These are phyloP conservation scores for Colletotrichum sp. DNA, from an alignment of 2,329 filamentous ascomycete species.

Conservation along the genomic window DNA sequence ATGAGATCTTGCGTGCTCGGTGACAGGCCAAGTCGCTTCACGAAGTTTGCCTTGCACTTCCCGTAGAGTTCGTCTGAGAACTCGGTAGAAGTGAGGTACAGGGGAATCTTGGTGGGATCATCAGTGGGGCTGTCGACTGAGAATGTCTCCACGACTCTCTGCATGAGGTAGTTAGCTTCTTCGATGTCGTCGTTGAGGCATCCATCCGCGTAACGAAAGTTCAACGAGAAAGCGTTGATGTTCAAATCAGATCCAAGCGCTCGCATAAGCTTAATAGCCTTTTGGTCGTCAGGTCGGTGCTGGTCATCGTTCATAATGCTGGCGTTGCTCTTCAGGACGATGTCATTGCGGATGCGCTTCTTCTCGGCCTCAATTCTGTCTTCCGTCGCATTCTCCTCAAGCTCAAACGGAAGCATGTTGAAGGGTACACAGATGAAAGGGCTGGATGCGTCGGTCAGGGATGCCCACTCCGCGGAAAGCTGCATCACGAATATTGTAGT, in stretches of 20 bases:
- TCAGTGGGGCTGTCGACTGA: conserved; percentile 45
- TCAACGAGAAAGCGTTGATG: conserved; percentile 50
- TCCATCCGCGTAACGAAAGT: conserved; percentile 44
- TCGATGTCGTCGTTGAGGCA: conserved; percentile 47
- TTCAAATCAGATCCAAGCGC: conserved; percentile 50
- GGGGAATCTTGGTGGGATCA: conserved; percentile 42
- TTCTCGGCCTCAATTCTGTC: conserved; percentile 39
- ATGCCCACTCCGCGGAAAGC: conserved; percentile 46
- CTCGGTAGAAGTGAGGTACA: conserved; percentile 50
- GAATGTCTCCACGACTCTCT: conserved; percentile 43
- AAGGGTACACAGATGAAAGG: conserved; percentile 46
- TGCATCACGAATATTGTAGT: conserved; percentile 2
- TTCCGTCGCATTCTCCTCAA: conserved; percentile 23
- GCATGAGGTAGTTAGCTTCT: conserved; percentile 54
- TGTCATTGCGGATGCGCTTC: conserved; percentile 39
- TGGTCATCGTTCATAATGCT: conserved; percentile 36
- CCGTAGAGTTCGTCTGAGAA: conserved; percentile 46
- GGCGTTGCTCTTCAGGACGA: conserved; percentile 40
- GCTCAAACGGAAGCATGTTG: conserved; percentile 44
- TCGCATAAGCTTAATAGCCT: conserved; percentile 42
- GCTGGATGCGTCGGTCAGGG: conserved; percentile 36
- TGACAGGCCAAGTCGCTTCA: conserved; percentile 41
- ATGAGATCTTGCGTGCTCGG: conserved; percentile 40
- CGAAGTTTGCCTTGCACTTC: conserved; percentile 43
- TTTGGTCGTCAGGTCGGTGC: conserved; percentile 27